Evolutionary conservation across 1,139 yeast genomes (phyloP), one percentile per base, ranked within the genome.

Genomic region (Taiozyma onychis): DNA sequence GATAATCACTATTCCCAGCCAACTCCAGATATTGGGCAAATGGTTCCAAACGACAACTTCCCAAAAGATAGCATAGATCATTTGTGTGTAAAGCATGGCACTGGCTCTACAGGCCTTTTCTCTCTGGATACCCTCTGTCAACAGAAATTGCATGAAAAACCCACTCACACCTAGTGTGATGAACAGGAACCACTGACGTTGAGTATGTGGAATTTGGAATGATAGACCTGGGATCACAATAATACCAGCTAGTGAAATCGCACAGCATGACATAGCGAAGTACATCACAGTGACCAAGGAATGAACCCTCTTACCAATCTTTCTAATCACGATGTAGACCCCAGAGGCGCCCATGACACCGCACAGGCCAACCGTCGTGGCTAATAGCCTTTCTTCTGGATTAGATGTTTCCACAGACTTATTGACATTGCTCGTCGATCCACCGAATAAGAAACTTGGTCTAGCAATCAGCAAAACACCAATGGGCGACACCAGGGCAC

Each of bases 381-480:
- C 96, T 1, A 73, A 47, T 6, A 76, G 48, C 50, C 80, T 66
- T 39, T 69, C 64, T 14, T 53, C 54, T 1, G 74, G 67, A 35
- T 60, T 58, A 13, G 56, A 56, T 22, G 54, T 51, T 22, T 59
- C 58, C 2, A 59, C 75, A 11, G 64, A 51, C 18, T 68, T 64
- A n/a, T 56, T 49, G 21, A 21, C 28, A 21, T 47, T 48, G 6
- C 49, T 27, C 1, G 35, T 37, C 4, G 54, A 53, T 2, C 39
- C 48, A 1, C 88, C 87, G 62, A 87, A 81, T 35, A 88, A 58
- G 56, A 85, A 85, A n/a, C 78, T 69, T 0, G 97, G 97, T 61
- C 89, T 80, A 1, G 96, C 93, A 57, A 90, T 87, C 27, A 89
- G 68, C 1, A 89, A 57, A 2, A 90, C 97, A 1, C 97, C 97